Conservation (phyloP, 164 flowering plant species). For the Tetrastigma voinierianum region DNA sequence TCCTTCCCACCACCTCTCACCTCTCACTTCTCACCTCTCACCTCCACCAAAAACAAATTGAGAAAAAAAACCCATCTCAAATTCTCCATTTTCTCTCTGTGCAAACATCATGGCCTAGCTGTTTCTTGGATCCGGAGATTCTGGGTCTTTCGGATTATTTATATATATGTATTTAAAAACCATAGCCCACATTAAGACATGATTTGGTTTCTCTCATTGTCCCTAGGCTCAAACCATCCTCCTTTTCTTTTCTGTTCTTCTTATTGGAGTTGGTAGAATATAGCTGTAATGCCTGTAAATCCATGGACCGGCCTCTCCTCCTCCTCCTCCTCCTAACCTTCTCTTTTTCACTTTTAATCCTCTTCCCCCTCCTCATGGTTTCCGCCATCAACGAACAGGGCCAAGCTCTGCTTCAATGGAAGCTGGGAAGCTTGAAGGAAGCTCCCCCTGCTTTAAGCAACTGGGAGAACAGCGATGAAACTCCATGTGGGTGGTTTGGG, state of each 20-base stretch:
- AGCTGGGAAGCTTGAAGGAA: conserved; percentile 40
- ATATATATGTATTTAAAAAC: conserved; percentile 10
- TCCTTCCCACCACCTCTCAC: conserved; percentile 19
- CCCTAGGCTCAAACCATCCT: conserved; percentile 19
- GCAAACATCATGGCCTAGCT: conserved; percentile 76
- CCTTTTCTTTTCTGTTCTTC: conserved; percentile 11
- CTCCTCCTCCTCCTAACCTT: conserved; percentile 16
- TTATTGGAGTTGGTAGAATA: conserved; percentile 41
- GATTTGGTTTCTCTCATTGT: conserved; percentile 46
- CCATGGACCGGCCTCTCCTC: conserved; percentile 36
- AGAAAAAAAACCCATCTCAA: conserved; percentile 34
- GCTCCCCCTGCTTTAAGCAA: conserved; percentile 26
- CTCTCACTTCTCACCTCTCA: too few relatives aligned
- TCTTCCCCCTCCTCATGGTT: conserved; percentile 6
- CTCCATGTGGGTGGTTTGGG: conserved; percentile 70
- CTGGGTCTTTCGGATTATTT: conserved; percentile 40
- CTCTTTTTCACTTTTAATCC: conserved; percentile 8
- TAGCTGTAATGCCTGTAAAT: conserved; percentile 42
- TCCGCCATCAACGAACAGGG: conserved; percentile 58
- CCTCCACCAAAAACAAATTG: conserved; percentile 46
- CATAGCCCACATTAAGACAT: conserved; percentile 50
- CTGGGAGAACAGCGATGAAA: conserved; percentile 47
- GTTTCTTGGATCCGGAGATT: conserved; percentile 91
- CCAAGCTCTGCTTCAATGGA: conserved; percentile 65
- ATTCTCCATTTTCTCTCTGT: conserved; percentile 57